Conservation (phyloP, 2,329 filamentous ascomycete species). For the Cytospora chrysosperma region DNA sequence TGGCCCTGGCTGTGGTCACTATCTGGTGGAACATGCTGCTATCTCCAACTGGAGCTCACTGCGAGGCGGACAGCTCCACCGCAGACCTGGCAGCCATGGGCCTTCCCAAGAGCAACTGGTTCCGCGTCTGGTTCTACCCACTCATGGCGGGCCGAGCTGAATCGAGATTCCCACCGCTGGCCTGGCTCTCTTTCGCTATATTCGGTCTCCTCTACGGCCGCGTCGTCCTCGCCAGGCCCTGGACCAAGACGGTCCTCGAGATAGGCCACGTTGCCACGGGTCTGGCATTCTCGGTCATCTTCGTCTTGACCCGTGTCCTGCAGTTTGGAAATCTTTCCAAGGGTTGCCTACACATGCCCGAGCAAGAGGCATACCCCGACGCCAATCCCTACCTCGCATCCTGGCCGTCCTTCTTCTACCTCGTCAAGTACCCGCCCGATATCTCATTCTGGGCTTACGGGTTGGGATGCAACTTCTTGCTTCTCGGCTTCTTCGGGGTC, state of each 20-base stretch:
- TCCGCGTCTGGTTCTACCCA: conserved; percentile 43
- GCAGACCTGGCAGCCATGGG: background rate
- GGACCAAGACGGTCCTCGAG: conserved; percentile 30
- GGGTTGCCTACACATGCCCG: conserved; percentile 41
- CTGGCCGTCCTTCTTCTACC: conserved; percentile 44
- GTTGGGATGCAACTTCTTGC: conserved; percentile 39
- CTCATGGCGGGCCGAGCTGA: conserved; percentile 33
- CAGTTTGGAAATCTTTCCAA: conserved; percentile 46
- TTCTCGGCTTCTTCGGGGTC: conserved; percentile 38
- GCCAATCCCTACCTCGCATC: conserved; percentile 44
- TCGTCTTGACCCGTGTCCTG: conserved; percentile 42
- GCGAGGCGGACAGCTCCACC: conserved; percentile 25
- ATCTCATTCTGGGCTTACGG: conserved; percentile 45
- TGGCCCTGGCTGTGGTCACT: conserved; percentile 36
- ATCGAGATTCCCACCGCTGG: conserved; percentile 45
- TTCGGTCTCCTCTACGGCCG: conserved; percentile 45
- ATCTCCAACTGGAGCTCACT: conserved; percentile 40
- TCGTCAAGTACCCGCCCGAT: conserved; percentile 48
- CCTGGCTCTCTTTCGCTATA: conserved; percentile 47
- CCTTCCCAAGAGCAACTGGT: conserved; percentile 28
- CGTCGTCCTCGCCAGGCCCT: conserved; percentile 35
- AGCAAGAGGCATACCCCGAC: conserved; percentile 33
- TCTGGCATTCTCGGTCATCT: conserved; percentile 36
- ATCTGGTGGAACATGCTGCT: conserved; percentile 50
- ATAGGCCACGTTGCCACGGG: conserved; percentile 33